phyloP scores from a whole-genome alignment of 148 eudicot species.

The Vaccinium vitisidaea region DNA sequence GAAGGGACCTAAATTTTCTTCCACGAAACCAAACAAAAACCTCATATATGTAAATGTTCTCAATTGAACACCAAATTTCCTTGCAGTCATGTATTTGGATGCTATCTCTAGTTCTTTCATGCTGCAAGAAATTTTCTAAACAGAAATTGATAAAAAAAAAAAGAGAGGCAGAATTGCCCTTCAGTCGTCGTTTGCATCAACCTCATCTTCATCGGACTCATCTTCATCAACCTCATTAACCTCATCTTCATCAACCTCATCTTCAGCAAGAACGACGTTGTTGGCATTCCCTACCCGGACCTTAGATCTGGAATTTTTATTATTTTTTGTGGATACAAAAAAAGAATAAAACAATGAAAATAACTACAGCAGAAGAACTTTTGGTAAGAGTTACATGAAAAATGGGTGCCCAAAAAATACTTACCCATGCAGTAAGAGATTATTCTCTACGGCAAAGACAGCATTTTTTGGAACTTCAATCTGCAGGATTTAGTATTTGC shows the following conservation, averaged over 20 bases:
- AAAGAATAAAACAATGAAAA: background rate
- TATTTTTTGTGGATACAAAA: background rate
- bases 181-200: background rate
- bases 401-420: background rate
- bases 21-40: background rate
- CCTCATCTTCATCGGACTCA: background rate
- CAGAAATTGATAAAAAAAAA: background rate
- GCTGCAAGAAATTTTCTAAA: background rate
- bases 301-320: background rate
- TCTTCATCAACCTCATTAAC: background rate
- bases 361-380: background rate
- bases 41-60: background rate
- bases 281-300: background rate
- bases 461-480: background rate
- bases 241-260: too few relatives aligned
- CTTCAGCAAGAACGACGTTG: background rate
- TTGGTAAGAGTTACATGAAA: background rate
- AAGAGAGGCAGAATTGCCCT: background rate
- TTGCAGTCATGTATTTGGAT: background rate
- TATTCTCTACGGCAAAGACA: background rate
- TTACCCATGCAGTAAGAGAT: background rate
- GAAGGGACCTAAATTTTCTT: background rate
- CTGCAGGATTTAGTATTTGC: background rate
- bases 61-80: slow-evolving; percentile 2
- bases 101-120: background rate